phyloP scores from a whole-genome alignment of 2,329 filamentous ascomycete genomes.

The Calonectria multiphialidica region DNA sequence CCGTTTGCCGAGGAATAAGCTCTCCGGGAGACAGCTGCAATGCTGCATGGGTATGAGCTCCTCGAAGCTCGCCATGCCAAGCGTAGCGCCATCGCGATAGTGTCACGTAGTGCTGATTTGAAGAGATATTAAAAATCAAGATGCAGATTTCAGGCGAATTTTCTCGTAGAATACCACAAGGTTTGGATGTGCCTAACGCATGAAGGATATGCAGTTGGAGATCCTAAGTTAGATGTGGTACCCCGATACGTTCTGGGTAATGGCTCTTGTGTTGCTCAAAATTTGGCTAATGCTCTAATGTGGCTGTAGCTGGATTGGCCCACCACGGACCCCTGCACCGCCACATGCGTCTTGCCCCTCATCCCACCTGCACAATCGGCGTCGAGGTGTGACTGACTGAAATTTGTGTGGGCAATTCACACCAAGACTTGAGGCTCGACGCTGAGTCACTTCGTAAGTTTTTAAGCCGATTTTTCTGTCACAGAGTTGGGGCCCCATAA shows the following conservation, averaged over 20 bases:
- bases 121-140: neutral
- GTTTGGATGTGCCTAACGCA: too few species aligned
- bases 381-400: conserved; percentile 44
- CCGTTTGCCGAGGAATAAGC: conserved; percentile 33
- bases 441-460: conserved; percentile 33
- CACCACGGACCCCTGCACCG: conserved; percentile 26
- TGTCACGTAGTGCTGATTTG: neutral
- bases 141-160: neutral
- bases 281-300: conserved; percentile 8
- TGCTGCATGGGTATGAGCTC: conserved; percentile 32
- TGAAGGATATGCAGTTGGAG: neutral
- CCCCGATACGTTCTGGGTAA: neutral
- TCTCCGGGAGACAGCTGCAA: conserved; percentile 32
- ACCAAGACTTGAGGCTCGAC: conserved; percentile 33
- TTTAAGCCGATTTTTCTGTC: conserved; percentile 34
- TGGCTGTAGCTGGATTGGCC: conserved; percentile 31
- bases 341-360: conserved; percentile 35
- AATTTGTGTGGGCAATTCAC: conserved; percentile 34
- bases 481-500: conserved; percentile 48
- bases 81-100: conserved; percentile 38
- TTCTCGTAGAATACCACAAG: neutral
- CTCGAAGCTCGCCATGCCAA: conserved; percentile 33
- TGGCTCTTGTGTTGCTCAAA: neutral
- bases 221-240: neutral
- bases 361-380: conserved; percentile 32